A percentile compares a stretch with the other conserved stretches of the same genome.
Conservation (phyloP, 2,329 filamentous ascomycete genomes). For the Bipolaris oryzae region DNA sequence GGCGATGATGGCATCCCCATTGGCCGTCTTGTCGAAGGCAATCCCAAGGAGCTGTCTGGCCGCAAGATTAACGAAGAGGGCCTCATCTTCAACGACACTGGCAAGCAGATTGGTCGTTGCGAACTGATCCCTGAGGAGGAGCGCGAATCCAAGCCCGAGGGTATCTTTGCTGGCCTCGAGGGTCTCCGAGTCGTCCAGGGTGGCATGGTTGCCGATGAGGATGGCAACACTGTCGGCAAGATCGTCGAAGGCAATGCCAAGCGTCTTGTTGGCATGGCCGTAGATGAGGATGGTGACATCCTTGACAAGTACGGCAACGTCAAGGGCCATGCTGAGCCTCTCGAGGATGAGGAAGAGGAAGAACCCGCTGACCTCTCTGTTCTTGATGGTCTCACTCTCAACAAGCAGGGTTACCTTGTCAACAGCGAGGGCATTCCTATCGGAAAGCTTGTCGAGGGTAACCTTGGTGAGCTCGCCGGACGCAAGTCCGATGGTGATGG, state of each 20-base stretch:
- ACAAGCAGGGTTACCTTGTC: conserved; percentile 65
- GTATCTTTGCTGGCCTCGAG: conserved; percentile 57
- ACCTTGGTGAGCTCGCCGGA: conserved; percentile 61
- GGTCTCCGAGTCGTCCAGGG: conserved; percentile 56
- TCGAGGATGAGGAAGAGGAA: conserved; percentile 53
- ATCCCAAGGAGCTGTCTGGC: conserved; percentile 66
- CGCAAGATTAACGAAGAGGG: conserved; percentile 75
- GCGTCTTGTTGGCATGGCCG: conserved; percentile 63
- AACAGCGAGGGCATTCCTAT: conserved; percentile 60
- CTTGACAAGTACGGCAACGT: conserved; percentile 67
- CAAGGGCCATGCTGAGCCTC: conserved; percentile 64
- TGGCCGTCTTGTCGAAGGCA: conserved; percentile 71
- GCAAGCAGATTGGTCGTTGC: conserved; percentile 70
- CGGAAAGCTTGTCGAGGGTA: conserved; percentile 62
- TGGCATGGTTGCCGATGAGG: conserved; percentile 57
- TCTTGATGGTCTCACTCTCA: conserved; percentile 60
- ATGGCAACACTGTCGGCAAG: conserved; percentile 58
- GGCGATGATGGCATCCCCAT: conserved; percentile 58
- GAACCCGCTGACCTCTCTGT: conserved; percentile 57
- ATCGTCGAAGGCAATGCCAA: conserved; percentile 65
- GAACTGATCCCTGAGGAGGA: conserved; percentile 72
- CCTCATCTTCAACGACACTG: conserved; percentile 74
- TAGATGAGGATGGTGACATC: conserved; percentile 68
- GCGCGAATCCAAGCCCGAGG: conserved; percentile 58
- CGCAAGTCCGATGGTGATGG: conserved; percentile 62